Conservation (phyloP, 352 stramenopile genomes). For the Phytophthora pluvialis region DNA sequence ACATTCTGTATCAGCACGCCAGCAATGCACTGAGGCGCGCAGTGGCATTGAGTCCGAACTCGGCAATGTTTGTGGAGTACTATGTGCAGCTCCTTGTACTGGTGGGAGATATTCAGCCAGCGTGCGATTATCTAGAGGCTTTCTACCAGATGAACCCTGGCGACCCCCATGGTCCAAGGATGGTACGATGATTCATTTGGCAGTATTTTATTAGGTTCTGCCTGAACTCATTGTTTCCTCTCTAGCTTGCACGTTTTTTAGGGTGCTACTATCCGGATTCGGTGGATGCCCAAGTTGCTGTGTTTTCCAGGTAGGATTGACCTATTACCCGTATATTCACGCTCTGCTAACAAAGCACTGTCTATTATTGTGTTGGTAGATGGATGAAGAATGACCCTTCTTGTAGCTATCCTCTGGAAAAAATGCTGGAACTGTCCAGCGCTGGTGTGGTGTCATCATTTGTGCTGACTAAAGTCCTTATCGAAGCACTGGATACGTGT, state of each 20-base stretch:
- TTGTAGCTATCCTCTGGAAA: conserved; percentile 51
- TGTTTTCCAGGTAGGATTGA: conserved; percentile 38
- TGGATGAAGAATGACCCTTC: conserved; percentile 69
- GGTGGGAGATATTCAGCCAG: conserved; percentile 57
- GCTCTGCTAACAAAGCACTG: conserved; percentile 12
- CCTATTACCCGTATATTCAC: background rate
- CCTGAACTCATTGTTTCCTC: conserved; percentile 11
- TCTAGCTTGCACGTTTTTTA: conserved; percentile 49
- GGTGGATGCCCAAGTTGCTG: conserved; percentile 42
- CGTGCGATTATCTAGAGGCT: conserved; percentile 77
- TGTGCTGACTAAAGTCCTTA: conserved; percentile 44
- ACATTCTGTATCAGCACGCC: conserved; percentile 81
- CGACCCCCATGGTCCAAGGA: conserved; percentile 67
- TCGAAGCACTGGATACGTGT: conserved; percentile 57
- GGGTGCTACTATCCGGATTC: conserved; percentile 59
- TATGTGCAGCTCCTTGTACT: conserved; percentile 79
- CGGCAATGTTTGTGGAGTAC: conserved; percentile 69
- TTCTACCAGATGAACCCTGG: conserved; percentile 65
- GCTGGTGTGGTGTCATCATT: conserved; percentile 45
- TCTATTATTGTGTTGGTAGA: conserved; percentile 24
- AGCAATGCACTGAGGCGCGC: conserved; percentile 60
- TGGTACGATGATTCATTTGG: conserved; percentile 52
- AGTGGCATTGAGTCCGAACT: conserved; percentile 59
- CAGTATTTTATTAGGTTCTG: background rate
- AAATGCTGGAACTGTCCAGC: conserved; percentile 54